These are phyloP conservation scores for Trichoderma oligosporum DNA, from an alignment of 2,329 filamentous ascomycete species.

Conservation along the genomic window DNA sequence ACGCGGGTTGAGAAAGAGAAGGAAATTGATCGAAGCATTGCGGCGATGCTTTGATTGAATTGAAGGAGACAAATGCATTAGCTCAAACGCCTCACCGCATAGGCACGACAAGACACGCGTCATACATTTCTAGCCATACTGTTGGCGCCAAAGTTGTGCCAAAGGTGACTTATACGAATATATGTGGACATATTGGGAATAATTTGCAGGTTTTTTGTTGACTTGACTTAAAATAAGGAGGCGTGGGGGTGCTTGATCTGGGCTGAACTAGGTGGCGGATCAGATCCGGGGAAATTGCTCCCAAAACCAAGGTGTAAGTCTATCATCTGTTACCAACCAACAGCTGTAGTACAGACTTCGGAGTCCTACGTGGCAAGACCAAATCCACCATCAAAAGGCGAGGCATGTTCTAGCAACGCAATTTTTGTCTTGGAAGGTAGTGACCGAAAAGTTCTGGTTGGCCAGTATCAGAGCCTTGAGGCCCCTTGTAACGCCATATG, in stretches of 20 bases:
- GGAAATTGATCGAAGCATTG: neutral
- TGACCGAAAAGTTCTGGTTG: too few relatives aligned
- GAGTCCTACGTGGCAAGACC: neutral
- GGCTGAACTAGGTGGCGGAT: too few relatives aligned
- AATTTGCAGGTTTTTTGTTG: too few relatives aligned
- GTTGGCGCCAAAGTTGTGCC: too few relatives aligned
- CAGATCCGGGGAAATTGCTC: too few relatives aligned
- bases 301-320: neutral
- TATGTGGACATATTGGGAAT: too few relatives aligned
- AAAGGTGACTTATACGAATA: too few relatives aligned
- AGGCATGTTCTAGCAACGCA: neutral
- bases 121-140: too few relatives aligned
- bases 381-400: too few relatives aligned
- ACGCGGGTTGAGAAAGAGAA: neutral
- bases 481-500: neutral
- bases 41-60: neutral
- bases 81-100: neutral
- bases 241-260: too few relatives aligned
- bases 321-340: neutral
- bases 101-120: neutral
- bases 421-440: too few relatives aligned
- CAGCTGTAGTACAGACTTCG: neutral
- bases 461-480: neutral
- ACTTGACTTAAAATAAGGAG: too few relatives aligned
- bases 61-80: neutral